phyloP scores from a whole-genome alignment of 2,329 filamentous ascomycete species.

The Anthostomella pinea region DNA sequence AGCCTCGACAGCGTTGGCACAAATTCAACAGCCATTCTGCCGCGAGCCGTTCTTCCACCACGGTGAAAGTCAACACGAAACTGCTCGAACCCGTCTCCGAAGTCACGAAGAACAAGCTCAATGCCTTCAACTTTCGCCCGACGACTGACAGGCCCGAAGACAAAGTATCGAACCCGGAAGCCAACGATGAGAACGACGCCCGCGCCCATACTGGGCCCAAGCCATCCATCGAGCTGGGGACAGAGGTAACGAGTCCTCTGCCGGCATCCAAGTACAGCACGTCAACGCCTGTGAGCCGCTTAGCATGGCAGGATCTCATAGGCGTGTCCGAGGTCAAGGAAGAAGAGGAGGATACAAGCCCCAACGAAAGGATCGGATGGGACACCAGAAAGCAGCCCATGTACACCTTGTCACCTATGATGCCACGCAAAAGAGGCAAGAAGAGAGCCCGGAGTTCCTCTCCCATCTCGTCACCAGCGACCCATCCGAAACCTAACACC shows the following conservation, averaged over 20 bases:
- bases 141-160: conserved; percentile 24
- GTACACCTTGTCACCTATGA: conserved; percentile 46
- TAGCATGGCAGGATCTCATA: conserved; percentile 59
- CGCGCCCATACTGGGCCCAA: too few relatives aligned
- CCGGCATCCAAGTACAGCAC: conserved; percentile 27
- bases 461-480: conserved; percentile 64
- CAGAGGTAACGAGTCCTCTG: conserved; percentile 13
- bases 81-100: conserved; percentile 52
- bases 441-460: conserved; percentile 76
- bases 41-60: conserved; percentile 34
- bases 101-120: conserved; percentile 59
- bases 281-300: conserved; percentile 48
- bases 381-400: conserved; percentile 47
- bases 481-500: conserved; percentile 39
- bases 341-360: conserved; percentile 48
- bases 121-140: conserved; percentile 53
- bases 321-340: conserved; percentile 43
- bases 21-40: conserved; percentile 52
- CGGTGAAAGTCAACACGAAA: conserved; percentile 24
- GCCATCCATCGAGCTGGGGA: conserved; percentile 9
- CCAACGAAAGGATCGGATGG: conserved; percentile 62
- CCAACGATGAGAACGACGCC: conserved; percentile 3
- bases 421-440: conserved; percentile 47
- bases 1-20: conserved; percentile 45
- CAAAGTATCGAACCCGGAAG: conserved; percentile 10